Conservation (phyloP, 1,284 basidiomycete genomes). For the Ganoderma lingzhi region DNA sequence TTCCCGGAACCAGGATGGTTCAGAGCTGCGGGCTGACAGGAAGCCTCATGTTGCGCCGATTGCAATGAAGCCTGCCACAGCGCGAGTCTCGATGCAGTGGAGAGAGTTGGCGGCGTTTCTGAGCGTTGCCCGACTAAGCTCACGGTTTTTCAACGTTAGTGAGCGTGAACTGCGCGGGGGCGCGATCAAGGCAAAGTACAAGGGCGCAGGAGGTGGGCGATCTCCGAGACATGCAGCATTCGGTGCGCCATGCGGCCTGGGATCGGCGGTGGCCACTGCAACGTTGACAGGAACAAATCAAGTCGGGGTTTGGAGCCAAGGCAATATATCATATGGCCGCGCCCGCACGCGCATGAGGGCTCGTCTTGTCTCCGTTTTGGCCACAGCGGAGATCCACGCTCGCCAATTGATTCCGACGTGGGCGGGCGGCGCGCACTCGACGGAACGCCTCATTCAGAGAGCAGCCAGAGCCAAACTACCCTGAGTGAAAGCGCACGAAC, state of each 20-base stretch:
- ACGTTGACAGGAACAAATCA: background rate
- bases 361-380: background rate
- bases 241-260: background rate
- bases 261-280: background rate
- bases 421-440: background rate
- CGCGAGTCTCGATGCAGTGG: background rate
- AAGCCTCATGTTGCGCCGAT: constrained; percentile 1
- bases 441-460: background rate
- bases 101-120: background rate
- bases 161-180: background rate
- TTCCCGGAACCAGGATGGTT: background rate
- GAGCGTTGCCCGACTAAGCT: background rate
- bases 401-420: background rate
- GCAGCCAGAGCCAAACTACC: background rate
- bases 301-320: background rate
- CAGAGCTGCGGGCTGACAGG: background rate
- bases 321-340: background rate
- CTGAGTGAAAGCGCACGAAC: background rate
- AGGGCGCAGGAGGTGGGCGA: background rate
- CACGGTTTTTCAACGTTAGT: background rate
- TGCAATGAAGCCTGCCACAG: background rate
- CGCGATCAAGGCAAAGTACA: background rate
- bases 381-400: background rate
- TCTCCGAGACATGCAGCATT: background rate
- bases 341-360: background rate